phyloP scores from a whole-genome alignment of 352 stramenopile genomes.

The Globisporangium polare region DNA sequence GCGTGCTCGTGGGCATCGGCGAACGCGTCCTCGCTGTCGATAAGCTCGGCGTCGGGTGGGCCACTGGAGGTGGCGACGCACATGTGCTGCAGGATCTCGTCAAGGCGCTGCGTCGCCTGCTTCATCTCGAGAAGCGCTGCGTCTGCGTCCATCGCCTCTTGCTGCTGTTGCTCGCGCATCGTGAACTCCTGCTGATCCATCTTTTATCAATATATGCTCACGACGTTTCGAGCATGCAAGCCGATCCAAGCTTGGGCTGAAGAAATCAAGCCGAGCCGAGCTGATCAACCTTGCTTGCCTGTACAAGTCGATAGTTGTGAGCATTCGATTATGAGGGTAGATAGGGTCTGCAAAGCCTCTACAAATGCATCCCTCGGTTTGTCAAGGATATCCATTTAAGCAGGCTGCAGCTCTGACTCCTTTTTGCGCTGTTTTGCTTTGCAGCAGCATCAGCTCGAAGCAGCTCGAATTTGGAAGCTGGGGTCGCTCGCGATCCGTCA shows the following conservation, averaged over 20 bases:
- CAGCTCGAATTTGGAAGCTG: too few species aligned
- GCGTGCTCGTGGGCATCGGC: neutral
- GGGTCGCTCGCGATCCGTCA: too few species aligned
- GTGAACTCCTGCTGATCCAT: neutral
- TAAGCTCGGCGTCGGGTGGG: neutral
- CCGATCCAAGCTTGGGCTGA: neutral
- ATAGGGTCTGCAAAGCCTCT: too few species aligned
- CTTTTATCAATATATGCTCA: neutral
- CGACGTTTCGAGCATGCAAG: slow-evolving; percentile 1
- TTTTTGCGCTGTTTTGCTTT: too few species aligned
- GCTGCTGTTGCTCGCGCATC: neutral
- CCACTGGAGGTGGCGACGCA: slow-evolving; percentile 16
- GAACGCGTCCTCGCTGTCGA: slow-evolving; percentile 2
- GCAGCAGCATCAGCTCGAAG: too few species aligned
- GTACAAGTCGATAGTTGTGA: too few species aligned
- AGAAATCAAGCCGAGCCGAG: neutral
- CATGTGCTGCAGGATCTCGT: slow-evolving; percentile 48
- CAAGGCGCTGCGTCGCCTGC: slow-evolving; percentile 25
- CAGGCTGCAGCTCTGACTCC: too few species aligned
- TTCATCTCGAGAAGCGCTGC: slow-evolving; percentile 24
- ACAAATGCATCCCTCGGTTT: too few species aligned
- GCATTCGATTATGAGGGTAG: too few species aligned
- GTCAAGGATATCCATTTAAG: too few species aligned
- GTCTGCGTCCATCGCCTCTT: neutral
- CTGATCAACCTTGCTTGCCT: too few species aligned